These are phyloP conservation scores for Monilinia polystroma DNA, from an alignment of 2,329 filamentous ascomycete genomes.

Conservation along the genomic window DNA sequence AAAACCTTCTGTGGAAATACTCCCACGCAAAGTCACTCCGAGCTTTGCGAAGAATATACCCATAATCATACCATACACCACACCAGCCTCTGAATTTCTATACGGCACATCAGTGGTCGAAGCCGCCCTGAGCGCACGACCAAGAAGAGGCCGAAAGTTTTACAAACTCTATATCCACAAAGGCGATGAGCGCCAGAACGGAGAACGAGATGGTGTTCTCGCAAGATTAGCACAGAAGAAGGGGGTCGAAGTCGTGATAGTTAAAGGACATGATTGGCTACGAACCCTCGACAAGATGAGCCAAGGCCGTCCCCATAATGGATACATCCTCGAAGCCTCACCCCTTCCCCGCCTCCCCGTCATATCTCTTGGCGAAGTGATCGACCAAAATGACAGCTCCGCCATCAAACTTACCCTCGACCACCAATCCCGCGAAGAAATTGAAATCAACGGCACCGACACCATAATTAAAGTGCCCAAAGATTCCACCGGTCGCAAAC, in stretches of 20 bases:
- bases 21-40: slow-evolving; percentile 16
- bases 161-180: slow-evolving; percentile 82
- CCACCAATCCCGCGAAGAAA: slow-evolving; percentile 73
- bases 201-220: slow-evolving; percentile 47
- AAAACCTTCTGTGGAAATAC: neutral
- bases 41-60: slow-evolving; percentile 34
- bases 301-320: slow-evolving; percentile 81
- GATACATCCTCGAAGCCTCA: slow-evolving; percentile 82
- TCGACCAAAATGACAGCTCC: slow-evolving; percentile 36
- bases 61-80: slow-evolving; percentile 64
- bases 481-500: slow-evolving; percentile 50
- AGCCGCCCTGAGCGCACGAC: slow-evolving; percentile 65
- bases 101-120: slow-evolving; percentile 81
- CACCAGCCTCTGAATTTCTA: slow-evolving; percentile 85
- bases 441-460: slow-evolving; percentile 66
- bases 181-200: slow-evolving; percentile 53
- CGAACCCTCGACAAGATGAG: slow-evolving; percentile 81
- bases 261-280: slow-evolving; percentile 57
- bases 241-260: slow-evolving; percentile 56
- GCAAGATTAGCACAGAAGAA: slow-evolving; percentile 49
- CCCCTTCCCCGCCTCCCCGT: slow-evolving; percentile 73
- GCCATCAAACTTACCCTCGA: slow-evolving; percentile 61
- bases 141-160: slow-evolving; percentile 61
- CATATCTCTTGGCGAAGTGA: slow-evolving; percentile 48
- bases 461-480: slow-evolving; percentile 46